A percentile compares a stretch with the other conserved stretches of the same genome.
phyloP scores from a whole-genome alignment of 352 stramenopile genomes.

The Thraustochytrium aureum region DNA sequence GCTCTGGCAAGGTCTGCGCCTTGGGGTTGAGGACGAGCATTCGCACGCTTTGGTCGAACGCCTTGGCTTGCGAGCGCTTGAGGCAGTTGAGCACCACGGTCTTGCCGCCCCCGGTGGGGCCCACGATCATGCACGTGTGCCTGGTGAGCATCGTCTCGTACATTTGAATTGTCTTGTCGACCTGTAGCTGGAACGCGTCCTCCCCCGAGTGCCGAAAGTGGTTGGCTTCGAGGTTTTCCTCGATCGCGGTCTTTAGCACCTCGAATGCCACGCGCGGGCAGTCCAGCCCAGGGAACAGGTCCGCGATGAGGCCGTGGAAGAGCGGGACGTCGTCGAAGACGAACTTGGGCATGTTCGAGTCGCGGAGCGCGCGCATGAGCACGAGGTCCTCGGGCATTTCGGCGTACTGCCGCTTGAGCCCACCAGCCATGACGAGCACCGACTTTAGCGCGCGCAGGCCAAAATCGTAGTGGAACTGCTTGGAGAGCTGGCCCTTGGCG shows the following conservation, averaged over 20 bases:
- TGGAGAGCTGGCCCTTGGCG: slow-evolving; percentile 88
- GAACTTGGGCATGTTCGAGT: slow-evolving; percentile 97
- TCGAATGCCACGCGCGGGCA: slow-evolving; percentile 88
- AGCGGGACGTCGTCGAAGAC: slow-evolving; percentile 93
- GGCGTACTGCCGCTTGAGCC: slow-evolving; percentile 86
- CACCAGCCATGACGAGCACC: slow-evolving; percentile 89
- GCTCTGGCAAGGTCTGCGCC: slow-evolving; percentile 83
- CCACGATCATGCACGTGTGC: slow-evolving; percentile 95
- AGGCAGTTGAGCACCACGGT: slow-evolving; percentile 85
- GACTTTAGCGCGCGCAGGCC: slow-evolving; percentile 88
- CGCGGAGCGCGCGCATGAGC: slow-evolving; percentile 88
- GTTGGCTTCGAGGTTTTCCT: slow-evolving; percentile 71
- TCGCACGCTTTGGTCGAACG: slow-evolving; percentile 82
- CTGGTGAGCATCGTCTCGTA: slow-evolving; percentile 94
- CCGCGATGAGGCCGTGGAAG: slow-evolving; percentile 90
- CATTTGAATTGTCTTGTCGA: slow-evolving; percentile 97
- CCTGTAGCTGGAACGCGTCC: slow-evolving; percentile 73
- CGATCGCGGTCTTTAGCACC: slow-evolving; percentile 78
- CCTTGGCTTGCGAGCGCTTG: slow-evolving; percentile 72
- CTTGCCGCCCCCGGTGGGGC: slow-evolving; percentile 87
- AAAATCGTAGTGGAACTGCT: slow-evolving; percentile 95
- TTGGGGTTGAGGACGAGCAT: slow-evolving; percentile 93
- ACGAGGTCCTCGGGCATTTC: slow-evolving; percentile 90
- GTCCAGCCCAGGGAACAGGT: slow-evolving; percentile 90
- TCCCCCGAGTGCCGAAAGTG: slow-evolving; percentile 75